These are phyloP conservation scores for Noccaea caerulescens DNA, from an alignment of 345 rosid species.

Conservation along the genomic window DNA sequence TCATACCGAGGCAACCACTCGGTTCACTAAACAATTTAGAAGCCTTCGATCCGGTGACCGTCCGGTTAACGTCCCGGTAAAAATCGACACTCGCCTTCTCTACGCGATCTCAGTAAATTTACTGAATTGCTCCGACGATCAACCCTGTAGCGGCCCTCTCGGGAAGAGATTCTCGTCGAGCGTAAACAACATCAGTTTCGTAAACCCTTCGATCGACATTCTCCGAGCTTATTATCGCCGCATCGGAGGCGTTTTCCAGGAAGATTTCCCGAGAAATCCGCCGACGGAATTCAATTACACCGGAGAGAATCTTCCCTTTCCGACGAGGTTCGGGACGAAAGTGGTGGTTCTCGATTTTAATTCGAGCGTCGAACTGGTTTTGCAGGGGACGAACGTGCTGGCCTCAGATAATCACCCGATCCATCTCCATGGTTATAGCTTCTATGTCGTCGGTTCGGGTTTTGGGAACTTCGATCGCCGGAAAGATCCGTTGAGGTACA, in stretches of 20 bases:
- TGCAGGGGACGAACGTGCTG: constrained; percentile 80
- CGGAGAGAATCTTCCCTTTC: constrained; percentile 86
- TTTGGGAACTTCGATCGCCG: constrained; percentile 70
- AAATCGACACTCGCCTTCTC: constrained; percentile 42
- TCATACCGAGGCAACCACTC: constrained; percentile 73
- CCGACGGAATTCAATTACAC: constrained; percentile 53
- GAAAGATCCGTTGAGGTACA: constrained; percentile 68
- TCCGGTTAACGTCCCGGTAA: constrained; percentile 48
- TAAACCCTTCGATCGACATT: constrained; percentile 60
- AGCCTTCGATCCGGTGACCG: constrained; percentile 48
- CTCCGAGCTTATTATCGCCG: constrained; percentile 80
- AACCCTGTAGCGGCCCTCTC: constrained; percentile 79
- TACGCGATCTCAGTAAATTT: constrained; percentile 59
- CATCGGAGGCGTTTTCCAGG: constrained; percentile 71
- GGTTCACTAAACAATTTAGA: constrained; percentile 57
- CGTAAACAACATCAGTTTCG: constrained; percentile 78
- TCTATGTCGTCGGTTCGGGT: constrained; percentile 74
- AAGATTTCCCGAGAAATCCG: constrained; percentile 80
- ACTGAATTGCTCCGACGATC: constrained; percentile 67
- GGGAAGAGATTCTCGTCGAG: constrained; percentile 82
- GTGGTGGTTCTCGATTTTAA: constrained; percentile 77
- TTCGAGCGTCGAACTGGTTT: constrained; percentile 65
- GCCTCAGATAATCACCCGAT: constrained; percentile 78
- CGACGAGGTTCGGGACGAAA: constrained; percentile 67
- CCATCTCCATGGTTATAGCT: constrained; percentile 84